phyloP scores from a whole-genome alignment of 2,329 filamentous ascomycete genomes.

The Dryadomyces sulphureus region DNA sequence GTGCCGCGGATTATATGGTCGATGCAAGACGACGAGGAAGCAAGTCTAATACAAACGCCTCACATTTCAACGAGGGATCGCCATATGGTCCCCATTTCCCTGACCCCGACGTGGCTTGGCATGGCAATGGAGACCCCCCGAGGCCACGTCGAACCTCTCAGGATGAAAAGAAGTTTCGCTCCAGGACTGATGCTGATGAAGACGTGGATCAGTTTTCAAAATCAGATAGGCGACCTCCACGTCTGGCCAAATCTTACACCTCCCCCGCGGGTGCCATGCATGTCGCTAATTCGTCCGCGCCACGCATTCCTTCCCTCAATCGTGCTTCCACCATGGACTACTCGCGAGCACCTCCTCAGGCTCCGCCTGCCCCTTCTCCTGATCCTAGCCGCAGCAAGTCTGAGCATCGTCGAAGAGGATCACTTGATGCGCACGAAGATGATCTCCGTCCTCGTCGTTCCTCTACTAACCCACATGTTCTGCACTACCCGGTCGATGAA shows the following conservation, averaged over 20 bases:
- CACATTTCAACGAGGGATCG: not conserved
- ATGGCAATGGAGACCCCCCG: not conserved
- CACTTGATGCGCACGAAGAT: conserved; percentile 10
- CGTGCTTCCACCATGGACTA: conserved; percentile 13
- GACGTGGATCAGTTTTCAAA: conserved; percentile 8
- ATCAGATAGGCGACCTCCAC: conserved; percentile 10
- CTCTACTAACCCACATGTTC: not conserved
- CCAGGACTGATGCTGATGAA: not conserved
- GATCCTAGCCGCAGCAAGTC: conserved; percentile 7
- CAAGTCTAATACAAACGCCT: conserved; percentile 4
- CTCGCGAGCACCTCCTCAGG: conserved; percentile 2
- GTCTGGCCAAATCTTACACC: conserved; percentile 15
- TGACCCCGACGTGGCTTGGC: conserved; percentile 9
- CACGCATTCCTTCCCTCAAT: conserved; percentile 6
- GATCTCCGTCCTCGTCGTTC: conserved; percentile 2
- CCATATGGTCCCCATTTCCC: conserved; percentile 8
- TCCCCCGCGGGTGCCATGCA: conserved; percentile 10
- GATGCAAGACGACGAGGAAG: conserved; percentile 7
- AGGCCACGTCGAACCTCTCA: conserved; percentile 8
- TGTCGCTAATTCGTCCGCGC: conserved; percentile 7
- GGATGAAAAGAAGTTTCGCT: conserved; percentile 9
- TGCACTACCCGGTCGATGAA: conserved; percentile 6
- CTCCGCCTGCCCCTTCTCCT: conserved; percentile 4
- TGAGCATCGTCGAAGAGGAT: conserved; percentile 8
- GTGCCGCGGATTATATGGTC: conserved; percentile 12